Conservation (phyloP, 2,329 filamentous ascomycete species). For the Fusarium penzigii region DNA sequence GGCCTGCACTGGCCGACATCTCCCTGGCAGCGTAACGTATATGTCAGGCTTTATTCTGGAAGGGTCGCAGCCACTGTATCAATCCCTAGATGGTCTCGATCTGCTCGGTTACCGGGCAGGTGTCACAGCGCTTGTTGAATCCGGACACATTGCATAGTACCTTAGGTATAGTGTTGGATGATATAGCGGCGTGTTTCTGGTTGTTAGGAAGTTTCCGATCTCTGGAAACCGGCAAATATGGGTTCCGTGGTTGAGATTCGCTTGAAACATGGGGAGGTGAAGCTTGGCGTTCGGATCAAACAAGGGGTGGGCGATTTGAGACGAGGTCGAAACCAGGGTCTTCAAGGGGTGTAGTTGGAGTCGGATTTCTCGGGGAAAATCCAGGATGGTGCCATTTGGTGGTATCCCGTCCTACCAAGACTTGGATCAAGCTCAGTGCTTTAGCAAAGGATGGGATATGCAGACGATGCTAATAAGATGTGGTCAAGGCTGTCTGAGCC, state of each 20-base stretch:
- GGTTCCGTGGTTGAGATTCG: slow-evolving; percentile 10
- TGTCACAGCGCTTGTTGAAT: neutral
- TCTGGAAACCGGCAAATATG: neutral
- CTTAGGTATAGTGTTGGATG: too few species aligned
- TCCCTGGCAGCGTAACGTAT: neutral
- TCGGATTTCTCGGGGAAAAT: neutral
- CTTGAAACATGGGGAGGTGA: slow-evolving; percentile 12
- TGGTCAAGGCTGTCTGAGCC: too few species aligned
- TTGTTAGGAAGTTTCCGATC: slow-evolving; percentile 10
- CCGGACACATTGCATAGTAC: neutral
- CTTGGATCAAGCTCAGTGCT: too few species aligned
- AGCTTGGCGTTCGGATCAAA: slow-evolving; percentile 11
- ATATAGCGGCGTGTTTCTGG: too few species aligned
- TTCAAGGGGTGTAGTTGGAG: neutral
- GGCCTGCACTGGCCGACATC: neutral
- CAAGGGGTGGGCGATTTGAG: slow-evolving; percentile 22
- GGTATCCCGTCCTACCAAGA: too few species aligned
- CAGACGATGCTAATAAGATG: too few species aligned
- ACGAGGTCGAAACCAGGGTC: slow-evolving; percentile 24
- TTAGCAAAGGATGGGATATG: too few species aligned
- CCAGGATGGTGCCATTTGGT: too few species aligned
- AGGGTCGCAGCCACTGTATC: neutral
- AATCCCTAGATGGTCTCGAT: neutral
- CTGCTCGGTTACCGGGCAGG: too few species aligned
- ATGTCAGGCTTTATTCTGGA: neutral